Evolutionary conservation across 345 rosid species (phyloP).

Genomic region (Murraya koenigii): DNA sequence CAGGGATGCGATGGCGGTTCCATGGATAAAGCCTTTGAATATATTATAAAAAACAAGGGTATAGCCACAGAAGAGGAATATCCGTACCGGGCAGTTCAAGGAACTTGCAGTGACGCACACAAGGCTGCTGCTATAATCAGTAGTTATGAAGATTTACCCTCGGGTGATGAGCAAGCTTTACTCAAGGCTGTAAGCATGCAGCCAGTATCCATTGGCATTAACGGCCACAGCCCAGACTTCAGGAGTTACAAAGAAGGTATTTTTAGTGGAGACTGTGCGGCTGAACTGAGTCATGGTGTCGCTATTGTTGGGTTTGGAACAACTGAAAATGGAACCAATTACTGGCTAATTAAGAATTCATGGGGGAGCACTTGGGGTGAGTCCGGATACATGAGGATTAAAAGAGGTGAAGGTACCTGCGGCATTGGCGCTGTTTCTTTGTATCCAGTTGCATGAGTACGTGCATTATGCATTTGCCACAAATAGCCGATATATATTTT

Average conservation of each 20-base stretch:
- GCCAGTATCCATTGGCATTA: slow-evolving; percentile 49
- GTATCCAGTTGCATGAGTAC: not conserved
- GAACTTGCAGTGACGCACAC: not conserved
- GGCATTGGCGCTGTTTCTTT: not conserved
- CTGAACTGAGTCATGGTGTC: slow-evolving; percentile 40
- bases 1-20: slow-evolving; percentile 39
- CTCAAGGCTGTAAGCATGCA: slow-evolving; percentile 26
- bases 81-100: not conserved
- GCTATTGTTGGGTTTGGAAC: slow-evolving; percentile 45
- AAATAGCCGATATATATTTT: too few species aligned
- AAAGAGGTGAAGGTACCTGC: slow-evolving; percentile 19
- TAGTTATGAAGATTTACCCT: slow-evolving; percentile 30
- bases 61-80: not conserved
- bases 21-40: slow-evolving; percentile 32
- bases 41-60: not conserved
- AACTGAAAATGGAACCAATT: slow-evolving; percentile 28
- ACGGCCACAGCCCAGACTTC: not conserved
- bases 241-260: slow-evolving; percentile 34
- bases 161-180: slow-evolving; percentile 35
- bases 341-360: slow-evolving; percentile 56
- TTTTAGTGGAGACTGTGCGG: slow-evolving; percentile 33
- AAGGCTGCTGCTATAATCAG: not conserved
- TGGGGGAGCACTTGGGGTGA: slow-evolving; percentile 56
- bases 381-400: slow-evolving; percentile 47
- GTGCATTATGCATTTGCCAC: too few species aligned